Percentiles rank a stretch among this genome's conserved stretches.
Conservation (phyloP, 2,329 filamentous ascomycete species). For the Pochonia chlamydosporia region DNA sequence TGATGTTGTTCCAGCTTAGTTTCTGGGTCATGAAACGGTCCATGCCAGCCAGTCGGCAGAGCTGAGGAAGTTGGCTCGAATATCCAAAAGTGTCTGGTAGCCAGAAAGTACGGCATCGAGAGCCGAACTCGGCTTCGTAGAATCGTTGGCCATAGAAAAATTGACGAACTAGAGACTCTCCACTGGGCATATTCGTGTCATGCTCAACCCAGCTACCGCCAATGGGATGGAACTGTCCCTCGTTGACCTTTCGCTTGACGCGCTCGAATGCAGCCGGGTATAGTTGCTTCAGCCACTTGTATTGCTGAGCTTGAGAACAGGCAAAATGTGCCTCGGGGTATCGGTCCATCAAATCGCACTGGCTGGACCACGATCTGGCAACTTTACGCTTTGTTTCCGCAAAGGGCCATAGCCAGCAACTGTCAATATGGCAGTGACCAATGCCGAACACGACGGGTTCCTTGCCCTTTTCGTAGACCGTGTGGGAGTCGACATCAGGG, state of each 20-base stretch:
- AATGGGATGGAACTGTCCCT: conserved; percentile 88
- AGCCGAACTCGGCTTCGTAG: conserved; percentile 88
- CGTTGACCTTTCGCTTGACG: conserved; percentile 84
- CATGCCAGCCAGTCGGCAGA: conserved; percentile 94
- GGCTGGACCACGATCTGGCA: conserved; percentile 91
- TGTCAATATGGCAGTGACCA: conserved; percentile 96
- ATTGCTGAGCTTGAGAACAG: conserved; percentile 93
- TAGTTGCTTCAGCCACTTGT: conserved; percentile 88
- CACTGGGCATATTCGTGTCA: conserved; percentile 94
- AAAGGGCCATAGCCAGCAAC: conserved; percentile 98
- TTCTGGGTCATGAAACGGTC: conserved; percentile 96
- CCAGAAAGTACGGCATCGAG: conserved; percentile 90
- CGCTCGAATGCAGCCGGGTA: conserved; percentile 87
- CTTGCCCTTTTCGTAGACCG: conserved; percentile 74
- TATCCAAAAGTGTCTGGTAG: conserved; percentile 98
- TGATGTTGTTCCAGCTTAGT: conserved; percentile 99
- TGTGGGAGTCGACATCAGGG: conserved; percentile 69
- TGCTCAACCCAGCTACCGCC: conserved; percentile 99
- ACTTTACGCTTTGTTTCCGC: conserved; percentile 97
- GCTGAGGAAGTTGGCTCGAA: conserved; percentile 86
- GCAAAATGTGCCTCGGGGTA: conserved; percentile 93
- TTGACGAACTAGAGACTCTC: conserved; percentile 88
- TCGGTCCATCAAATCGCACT: conserved; percentile 89
- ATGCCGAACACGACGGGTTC: conserved; percentile 79
- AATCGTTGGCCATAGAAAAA: conserved; percentile 94